Percentiles rank a stretch among this genome's conserved stretches.
phyloP scores from a whole-genome alignment of 2,329 filamentous ascomycete genomes.

The Penicillium sp. region DNA sequence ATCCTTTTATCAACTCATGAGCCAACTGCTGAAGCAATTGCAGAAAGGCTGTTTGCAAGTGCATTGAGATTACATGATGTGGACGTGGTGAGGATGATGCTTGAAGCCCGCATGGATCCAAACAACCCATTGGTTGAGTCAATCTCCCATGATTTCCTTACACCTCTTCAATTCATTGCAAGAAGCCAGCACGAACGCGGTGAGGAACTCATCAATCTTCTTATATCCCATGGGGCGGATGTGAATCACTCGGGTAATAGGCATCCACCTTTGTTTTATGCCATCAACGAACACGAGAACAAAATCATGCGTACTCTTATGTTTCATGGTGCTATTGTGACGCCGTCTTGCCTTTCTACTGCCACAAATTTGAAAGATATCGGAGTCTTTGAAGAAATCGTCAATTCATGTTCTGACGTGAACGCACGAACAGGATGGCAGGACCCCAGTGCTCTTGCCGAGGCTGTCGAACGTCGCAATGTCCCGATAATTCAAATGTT shows the following conservation, averaged over 20 bases:
- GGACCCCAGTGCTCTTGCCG: not conserved
- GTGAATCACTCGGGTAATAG: conserved; percentile 7
- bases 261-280: conserved; percentile 3
- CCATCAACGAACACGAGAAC: not conserved
- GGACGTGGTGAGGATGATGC: conserved; percentile 5
- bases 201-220: conserved; percentile 4
- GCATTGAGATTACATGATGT: not conserved
- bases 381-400: not conserved
- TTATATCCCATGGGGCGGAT: conserved; percentile 14
- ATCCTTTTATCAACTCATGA: conserved; percentile 8
- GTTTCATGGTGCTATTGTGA: not conserved
- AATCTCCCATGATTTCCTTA: not conserved
- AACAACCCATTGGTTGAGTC: not conserved
- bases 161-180: not conserved
- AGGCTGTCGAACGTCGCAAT: not conserved
- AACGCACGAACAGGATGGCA: not conserved
- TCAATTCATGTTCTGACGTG: not conserved
- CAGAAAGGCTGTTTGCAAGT: conserved; percentile 13
- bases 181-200: not conserved
- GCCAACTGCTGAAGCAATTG: conserved; percentile 20
- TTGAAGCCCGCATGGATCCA: not conserved
- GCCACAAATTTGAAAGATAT: not conserved
- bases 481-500: not conserved
- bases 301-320: not conserved
- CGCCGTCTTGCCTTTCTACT: not conserved